Percentiles rank a stretch among this genome's conserved stretches.
Conservation (phyloP, 2,329 filamentous ascomycete genomes). For the Colletotrichum salicis region DNA sequence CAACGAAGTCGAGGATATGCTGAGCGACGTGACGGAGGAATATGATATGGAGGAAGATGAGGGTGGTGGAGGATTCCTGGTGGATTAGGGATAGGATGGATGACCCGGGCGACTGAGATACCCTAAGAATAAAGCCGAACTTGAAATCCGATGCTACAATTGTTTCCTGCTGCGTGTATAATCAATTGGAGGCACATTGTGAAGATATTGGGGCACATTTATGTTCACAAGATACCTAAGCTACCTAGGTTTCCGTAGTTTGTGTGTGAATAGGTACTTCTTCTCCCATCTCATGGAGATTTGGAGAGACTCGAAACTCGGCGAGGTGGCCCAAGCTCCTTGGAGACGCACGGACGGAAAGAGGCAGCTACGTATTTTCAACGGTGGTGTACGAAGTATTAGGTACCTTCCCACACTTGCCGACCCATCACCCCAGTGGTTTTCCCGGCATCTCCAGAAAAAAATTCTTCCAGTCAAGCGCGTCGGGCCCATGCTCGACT, state of each 20-base stretch:
- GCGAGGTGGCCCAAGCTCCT: background rate
- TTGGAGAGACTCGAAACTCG: background rate
- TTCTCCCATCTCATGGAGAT: too few relatives aligned
- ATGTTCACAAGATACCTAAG: too few relatives aligned
- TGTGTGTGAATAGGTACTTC: too few relatives aligned
- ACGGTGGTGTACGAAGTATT: background rate
- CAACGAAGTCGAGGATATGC: constrained; percentile 48
- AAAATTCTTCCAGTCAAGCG: constrained; percentile 7
- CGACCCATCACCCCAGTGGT: background rate
- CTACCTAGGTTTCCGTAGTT: too few relatives aligned
- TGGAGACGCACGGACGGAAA: background rate
- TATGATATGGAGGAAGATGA: constrained; percentile 55
- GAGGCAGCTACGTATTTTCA: background rate
- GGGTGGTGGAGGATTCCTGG: constrained; percentile 58
- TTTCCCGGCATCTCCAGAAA: background rate
- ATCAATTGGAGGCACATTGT: too few relatives aligned
- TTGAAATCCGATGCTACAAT: too few relatives aligned
- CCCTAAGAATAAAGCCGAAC: background rate
- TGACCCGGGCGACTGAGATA: background rate
- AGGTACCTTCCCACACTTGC: background rate
- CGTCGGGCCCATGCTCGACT: background rate
- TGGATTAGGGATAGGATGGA: constrained; percentile 44
- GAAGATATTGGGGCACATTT: too few relatives aligned
- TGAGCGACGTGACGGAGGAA: constrained; percentile 55
- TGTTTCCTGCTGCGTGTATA: too few relatives aligned